These are phyloP conservation scores for Metschnikowia matae DNA, from an alignment of 805 yeast genomes.

Conservation along the genomic window DNA sequence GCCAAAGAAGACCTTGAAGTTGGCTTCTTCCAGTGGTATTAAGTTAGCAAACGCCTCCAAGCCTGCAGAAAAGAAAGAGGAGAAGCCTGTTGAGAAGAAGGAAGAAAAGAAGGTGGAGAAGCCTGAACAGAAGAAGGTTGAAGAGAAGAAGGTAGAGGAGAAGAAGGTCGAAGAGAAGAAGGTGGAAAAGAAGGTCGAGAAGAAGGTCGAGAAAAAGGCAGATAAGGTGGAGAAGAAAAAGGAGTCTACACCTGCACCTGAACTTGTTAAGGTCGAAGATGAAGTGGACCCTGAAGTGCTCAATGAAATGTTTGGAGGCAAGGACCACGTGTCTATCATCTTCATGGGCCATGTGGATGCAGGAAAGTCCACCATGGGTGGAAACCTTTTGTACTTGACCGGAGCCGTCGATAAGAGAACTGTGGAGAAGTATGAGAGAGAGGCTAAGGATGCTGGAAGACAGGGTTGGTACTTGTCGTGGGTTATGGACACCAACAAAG, in stretches of 20 bases:
- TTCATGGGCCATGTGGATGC: constrained; percentile 99
- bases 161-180: constrained; percentile 11
- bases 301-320: constrained; percentile 92
- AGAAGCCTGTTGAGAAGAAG: constrained; percentile 28
- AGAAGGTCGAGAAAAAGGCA: constrained; percentile 1
- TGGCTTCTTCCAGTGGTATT: constrained; percentile 62
- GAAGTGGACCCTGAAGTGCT: constrained; percentile 83
- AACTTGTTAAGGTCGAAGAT: constrained; percentile 65
- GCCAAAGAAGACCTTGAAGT: constrained; percentile 65
- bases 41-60: constrained; percentile 44
- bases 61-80: constrained; percentile 28
- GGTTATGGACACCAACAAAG: constrained; percentile 99
- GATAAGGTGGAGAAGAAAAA: constrained; percentile 14
- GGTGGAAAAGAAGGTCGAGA: neutral
- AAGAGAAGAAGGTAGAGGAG: neutral
- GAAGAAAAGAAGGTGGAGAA: constrained; percentile 22
- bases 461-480: constrained; percentile 99
- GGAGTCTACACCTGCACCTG: constrained; percentile 20
- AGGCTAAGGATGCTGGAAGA: constrained; percentile 98
- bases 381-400: constrained; percentile 86
- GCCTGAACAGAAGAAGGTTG: constrained; percentile 5
- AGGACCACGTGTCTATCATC: constrained; percentile 93
- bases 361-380: constrained; percentile 99
- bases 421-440: constrained; percentile 95
- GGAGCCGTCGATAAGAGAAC: constrained; percentile 99